phyloP scores from a whole-genome alignment of 2,329 filamentous ascomycete species.

The Fusarium chlamydosporum region DNA sequence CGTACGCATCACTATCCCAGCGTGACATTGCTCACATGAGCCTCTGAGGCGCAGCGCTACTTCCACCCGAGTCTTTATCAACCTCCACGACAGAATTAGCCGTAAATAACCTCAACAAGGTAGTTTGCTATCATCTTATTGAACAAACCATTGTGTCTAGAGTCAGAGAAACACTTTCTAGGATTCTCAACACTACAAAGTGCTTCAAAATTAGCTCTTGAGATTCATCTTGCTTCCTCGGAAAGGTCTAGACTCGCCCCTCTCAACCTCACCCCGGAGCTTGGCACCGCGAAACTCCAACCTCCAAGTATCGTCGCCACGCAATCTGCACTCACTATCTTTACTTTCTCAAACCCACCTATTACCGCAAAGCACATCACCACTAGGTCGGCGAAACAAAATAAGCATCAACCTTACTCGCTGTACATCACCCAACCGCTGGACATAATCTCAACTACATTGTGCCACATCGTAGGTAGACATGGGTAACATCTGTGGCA shows the following conservation, averaged over 20 bases:
- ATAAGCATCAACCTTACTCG: neutral
- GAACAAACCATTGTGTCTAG: neutral
- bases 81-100: neutral
- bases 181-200: neutral
- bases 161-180: neutral
- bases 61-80: no score
- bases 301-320: conserved; percentile 24
- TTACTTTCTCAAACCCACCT: neutral
- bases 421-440: neutral
- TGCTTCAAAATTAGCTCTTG: neutral
- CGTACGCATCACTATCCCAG: neutral
- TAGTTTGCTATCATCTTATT: neutral
- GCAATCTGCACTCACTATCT: conserved; percentile 10
- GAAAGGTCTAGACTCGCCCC: conserved; percentile 17
- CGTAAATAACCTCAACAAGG: conserved; percentile 7
- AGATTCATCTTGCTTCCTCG: neutral
- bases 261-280: conserved; percentile 30
- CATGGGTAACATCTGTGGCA: conserved; percentile 93
- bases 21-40: conserved; percentile 39
- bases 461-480: conserved; percentile 3
- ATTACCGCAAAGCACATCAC: neutral
- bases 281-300: conserved; percentile 34
- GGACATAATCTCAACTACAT: neutral
- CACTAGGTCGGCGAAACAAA: neutral
- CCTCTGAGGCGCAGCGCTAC: conserved; percentile 35